A percentile compares a stretch with the other conserved stretches of the same genome.
phyloP scores from a whole-genome alignment of 1,139 yeast genomes.

The Blastobotrys indianensis region DNA sequence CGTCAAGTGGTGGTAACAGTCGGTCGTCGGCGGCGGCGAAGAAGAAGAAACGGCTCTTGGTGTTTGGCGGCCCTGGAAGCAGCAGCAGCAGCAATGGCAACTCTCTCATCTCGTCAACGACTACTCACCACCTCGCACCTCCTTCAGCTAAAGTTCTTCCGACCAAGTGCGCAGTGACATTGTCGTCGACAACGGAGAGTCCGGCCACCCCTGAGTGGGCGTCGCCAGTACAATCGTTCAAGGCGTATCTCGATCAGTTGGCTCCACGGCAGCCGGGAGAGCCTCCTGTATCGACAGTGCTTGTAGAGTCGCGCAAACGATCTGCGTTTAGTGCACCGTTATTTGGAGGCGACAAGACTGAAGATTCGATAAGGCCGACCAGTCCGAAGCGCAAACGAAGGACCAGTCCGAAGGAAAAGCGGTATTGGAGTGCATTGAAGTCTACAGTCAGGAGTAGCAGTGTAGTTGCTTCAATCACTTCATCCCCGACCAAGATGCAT shows the following conservation, averaged over 20 bases:
- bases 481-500: no score
- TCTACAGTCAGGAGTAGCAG: no score
- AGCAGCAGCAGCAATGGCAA: background rate
- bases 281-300: background rate
- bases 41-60: no score
- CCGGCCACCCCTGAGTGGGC: conserved; percentile 27
- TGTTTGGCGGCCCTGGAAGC: no score
- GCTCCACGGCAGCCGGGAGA: conserved; percentile 5
- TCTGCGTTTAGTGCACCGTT: background rate
- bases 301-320: no score
- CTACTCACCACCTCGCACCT: background rate
- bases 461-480: no score
- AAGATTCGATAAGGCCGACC: background rate
- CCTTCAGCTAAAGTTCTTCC: background rate
- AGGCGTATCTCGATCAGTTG: conserved; percentile 19
- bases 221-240: conserved; percentile 21
- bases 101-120: background rate
- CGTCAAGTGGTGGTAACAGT: no score
- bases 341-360: background rate
- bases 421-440: no score
- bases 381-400: background rate
- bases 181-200: conserved; percentile 3
- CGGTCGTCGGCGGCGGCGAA: no score
- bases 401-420: background rate
- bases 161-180: background rate